Evolutionary conservation across 345 rosid genomes (phyloP).

Genomic region (Punica granatum): DNA sequence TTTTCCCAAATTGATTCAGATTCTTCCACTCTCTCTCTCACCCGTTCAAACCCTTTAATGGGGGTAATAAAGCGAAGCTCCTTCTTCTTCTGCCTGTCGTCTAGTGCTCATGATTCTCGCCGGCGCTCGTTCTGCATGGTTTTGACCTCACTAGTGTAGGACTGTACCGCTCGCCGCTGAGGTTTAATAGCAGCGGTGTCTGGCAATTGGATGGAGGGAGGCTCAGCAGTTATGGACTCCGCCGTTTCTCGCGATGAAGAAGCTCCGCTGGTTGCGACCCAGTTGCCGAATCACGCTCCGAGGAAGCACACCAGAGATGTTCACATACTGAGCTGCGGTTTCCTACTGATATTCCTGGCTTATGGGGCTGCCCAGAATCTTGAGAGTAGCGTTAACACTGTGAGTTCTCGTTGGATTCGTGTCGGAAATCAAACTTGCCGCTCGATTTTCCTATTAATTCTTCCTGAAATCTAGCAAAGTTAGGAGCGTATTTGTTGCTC

Average conservation of each 20-base stretch:
- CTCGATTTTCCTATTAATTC: no score
- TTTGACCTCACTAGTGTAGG: constrained; percentile 32
- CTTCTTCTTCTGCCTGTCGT: no score
- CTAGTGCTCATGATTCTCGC: constrained; percentile 8
- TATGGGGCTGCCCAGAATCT: constrained; percentile 97
- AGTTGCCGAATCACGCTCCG: constrained; percentile 17
- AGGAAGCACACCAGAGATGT: constrained; percentile 56
- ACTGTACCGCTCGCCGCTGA: constrained; percentile 9
- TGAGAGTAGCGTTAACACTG: constrained; percentile 73
- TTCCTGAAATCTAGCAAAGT: not conserved
- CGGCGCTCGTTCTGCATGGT: constrained; percentile 18
- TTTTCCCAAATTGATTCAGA: not conserved
- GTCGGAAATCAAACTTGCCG: not conserved
- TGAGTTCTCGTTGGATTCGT: constrained; percentile 18
- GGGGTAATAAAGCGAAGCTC: no score
- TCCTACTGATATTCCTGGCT: constrained; percentile 69
- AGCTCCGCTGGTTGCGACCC: constrained; percentile 41
- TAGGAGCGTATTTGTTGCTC: no score
- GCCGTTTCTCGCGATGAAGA: constrained; percentile 42
- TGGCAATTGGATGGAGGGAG: not conserved
- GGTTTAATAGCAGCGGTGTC: constrained; percentile 6
- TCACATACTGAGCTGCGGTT: constrained; percentile 71
- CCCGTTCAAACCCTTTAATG: no score
- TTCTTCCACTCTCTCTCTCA: no score
- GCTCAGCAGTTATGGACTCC: constrained; percentile 29